A percentile compares a stretch with the other conserved stretches of the same genome.
phyloP scores from a whole-genome alignment of 257 asterid genomes.

The Oldenlandia corymbosa region DNA sequence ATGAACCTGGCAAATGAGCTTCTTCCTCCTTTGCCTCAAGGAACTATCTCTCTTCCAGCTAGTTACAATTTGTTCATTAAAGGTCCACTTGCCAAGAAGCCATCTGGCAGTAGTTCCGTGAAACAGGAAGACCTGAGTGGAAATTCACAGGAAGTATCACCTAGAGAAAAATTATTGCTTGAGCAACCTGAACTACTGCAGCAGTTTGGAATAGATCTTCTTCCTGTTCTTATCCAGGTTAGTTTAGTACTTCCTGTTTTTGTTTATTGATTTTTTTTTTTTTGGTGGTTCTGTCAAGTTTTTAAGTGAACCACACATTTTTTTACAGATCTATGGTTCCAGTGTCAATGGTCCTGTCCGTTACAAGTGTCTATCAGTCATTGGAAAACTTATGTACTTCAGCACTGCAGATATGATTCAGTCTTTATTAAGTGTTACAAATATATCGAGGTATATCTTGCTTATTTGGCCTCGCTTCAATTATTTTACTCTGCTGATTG shows the following conservation, averaged over 20 bases:
- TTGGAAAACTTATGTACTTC: conserved; percentile 94
- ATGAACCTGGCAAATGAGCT: conserved; percentile 99
- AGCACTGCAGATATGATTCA: conserved; percentile 82
- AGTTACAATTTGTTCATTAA: conserved; percentile 50
- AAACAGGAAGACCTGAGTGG: conserved; percentile 63
- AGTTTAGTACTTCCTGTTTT: conserved; percentile 23
- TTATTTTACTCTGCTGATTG: conserved; percentile 4
- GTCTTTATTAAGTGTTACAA: conserved; percentile 59
- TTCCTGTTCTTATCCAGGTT: conserved; percentile 91
- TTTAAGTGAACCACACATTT: conserved; percentile 11
- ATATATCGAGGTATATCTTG: conserved; percentile 69
- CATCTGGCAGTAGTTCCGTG: conserved; percentile 56
- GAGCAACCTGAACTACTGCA: conserved; percentile 94
- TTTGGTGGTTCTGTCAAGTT: neutral
- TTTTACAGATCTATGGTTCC: conserved; percentile 89
- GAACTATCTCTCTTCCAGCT: conserved; percentile 79
- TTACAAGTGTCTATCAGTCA: conserved; percentile 91
- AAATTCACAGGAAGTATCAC: conserved; percentile 47
- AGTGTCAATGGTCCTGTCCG: conserved; percentile 98
- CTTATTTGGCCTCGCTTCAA: conserved; percentile 10
- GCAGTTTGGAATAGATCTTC: conserved; percentile 93
- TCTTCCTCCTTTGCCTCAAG: conserved; percentile 94
- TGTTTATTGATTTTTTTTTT: neutral
- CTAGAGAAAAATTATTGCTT: conserved; percentile 70
- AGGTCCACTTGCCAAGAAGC: conserved; percentile 58